Evolutionary conservation across 495 filamentous ascomycete genomes (phyloP).

Genomic region (Daldinia vernicosa): DNA sequence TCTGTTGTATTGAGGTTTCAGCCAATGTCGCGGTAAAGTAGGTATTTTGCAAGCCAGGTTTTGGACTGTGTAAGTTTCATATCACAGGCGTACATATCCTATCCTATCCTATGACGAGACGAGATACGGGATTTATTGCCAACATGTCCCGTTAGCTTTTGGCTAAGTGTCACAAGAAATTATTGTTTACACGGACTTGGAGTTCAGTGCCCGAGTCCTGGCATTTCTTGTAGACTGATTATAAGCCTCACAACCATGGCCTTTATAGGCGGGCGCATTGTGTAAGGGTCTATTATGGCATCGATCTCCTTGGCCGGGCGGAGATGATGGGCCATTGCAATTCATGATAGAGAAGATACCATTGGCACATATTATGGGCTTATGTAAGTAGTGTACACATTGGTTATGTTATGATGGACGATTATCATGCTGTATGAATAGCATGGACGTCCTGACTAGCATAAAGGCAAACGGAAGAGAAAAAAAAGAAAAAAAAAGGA

Average conservation of each 20-base stretch:
- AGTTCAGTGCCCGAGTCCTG: neutral
- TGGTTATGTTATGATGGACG: neutral
- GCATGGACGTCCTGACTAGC: neutral
- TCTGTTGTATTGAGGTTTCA: slow-evolving; percentile 39
- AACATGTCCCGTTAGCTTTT: neutral
- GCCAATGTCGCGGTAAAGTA: neutral
- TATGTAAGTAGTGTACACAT: neutral
- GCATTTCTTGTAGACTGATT: neutral
- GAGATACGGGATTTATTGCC: neutral
- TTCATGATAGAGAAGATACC: neutral
- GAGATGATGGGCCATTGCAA: neutral
- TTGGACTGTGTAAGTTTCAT: neutral
- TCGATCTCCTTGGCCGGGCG: neutral
- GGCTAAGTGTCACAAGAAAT: neutral
- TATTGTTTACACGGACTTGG: neutral
- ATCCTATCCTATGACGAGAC: slow-evolving; percentile 4
- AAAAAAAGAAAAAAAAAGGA: neutral
- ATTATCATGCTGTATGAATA: neutral
- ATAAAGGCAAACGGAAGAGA: neutral
- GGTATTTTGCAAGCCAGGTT: neutral
- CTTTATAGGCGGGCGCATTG: neutral
- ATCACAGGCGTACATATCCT: neutral
- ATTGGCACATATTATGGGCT: neutral
- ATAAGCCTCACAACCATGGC: neutral
- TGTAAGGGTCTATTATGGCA: neutral